Conservation (phyloP, 306 rosid genomes). For the Prunus davidiana region DNA sequence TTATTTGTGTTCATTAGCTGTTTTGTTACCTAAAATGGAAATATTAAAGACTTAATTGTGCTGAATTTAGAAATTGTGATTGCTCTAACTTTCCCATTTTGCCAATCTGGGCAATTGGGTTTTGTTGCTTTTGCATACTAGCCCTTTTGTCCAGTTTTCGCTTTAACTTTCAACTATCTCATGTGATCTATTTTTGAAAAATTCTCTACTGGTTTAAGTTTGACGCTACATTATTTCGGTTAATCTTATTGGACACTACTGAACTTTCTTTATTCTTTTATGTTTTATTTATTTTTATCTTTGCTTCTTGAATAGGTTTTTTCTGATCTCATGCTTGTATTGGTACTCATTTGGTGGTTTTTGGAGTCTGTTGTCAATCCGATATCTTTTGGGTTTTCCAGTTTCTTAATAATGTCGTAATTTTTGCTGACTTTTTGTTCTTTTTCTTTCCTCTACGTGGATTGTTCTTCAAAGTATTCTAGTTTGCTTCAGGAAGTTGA, state of each 20-base stretch:
- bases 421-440: conserved; percentile 10
- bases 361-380: not conserved
- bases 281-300: no score
- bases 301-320: conserved; percentile 23
- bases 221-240: not conserved
- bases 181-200: not conserved
- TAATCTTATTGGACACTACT: not conserved
- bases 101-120: not conserved
- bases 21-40: not conserved
- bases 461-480: conserved; percentile 29
- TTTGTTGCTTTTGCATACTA: not conserved
- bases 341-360: not conserved
- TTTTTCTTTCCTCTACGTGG: conserved; percentile 28
- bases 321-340: not conserved
- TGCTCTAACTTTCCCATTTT: not conserved
- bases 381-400: conserved; percentile 9
- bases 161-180: not conserved
- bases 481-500: conserved; percentile 54
- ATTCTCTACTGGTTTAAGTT: not conserved
- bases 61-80: not conserved
- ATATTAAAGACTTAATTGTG: not conserved
- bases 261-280: no score
- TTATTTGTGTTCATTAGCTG: not conserved
- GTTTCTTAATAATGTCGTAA: not conserved
- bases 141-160: not conserved